Base-by-base conservation (phyloP, 768 basidiomycete species). In the Xerocomellus intermedius region DNA sequence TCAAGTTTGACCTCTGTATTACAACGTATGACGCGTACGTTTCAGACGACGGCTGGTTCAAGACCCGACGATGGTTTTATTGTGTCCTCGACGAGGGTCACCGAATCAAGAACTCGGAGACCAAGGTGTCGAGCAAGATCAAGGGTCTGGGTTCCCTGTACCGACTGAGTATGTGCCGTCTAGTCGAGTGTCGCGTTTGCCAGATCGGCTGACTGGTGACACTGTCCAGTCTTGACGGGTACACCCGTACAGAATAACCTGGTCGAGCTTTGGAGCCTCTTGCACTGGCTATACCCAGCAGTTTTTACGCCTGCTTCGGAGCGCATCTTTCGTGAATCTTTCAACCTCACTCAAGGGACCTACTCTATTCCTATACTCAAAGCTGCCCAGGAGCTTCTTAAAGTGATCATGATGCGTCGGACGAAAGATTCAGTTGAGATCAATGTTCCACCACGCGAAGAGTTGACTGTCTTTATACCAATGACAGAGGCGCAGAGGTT, bases 201-300 rank as follows among this genome's bases (percentile, higher is more conserved):
- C 10, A 9, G 6, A 22, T 56, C 17, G 50, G 4, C 38, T 48
- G 19, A 62, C 21, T 33, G 14, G 8, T 13, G 16, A 30, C 17
- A 26, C 32, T 16, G 5, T 21, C 35, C 17, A 83, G 83, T 90
- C 55, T 72, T 90, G 54, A 87, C 85, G 0, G 88, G 88, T 22
- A 90, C 88, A 0, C 88, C 88, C 0, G 77, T 90, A 0, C 87
- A 89, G 62, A 86, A 86, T 59, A 82, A 86, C 57, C 66, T 86
- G 12, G 66, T 75, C 19, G 84, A 86, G 63, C 72, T 85, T 16
- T 83, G 81, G 84, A 64, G 75, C 22, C 68, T 84, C 13, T 67
- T 85, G 17, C 79, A 77, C 58, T 84, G 79, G 79, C 72, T 86
- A 17, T 81, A 79, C 60, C 83, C 84, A 5, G 55, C 57, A 3